Conservation (phyloP, 805 yeast genomes). For the Sugiyamaella valdiviana region DNA sequence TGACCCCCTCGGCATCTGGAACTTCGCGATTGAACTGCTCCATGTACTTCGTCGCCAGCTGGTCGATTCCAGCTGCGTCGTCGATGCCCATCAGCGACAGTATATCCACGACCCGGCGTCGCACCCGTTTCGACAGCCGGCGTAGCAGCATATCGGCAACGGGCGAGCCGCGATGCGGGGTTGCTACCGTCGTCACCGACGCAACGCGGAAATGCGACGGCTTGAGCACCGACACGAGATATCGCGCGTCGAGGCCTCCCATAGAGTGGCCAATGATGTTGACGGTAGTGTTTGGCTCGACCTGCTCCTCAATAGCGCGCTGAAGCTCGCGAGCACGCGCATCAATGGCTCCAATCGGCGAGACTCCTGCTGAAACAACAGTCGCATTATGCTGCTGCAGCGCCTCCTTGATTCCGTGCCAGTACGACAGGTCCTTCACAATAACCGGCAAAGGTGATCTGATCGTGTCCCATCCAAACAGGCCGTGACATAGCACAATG, state of each 20-base stretch:
- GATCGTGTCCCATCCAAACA: constrained; percentile 69
- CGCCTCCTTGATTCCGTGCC: constrained; percentile 71
- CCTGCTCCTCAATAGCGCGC: constrained; percentile 38
- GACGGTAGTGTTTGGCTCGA: constrained; percentile 35
- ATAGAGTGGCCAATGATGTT: constrained; percentile 84
- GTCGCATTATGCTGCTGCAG: constrained; percentile 57
- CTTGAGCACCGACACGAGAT: constrained; percentile 54
- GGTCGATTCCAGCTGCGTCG: constrained; percentile 42
- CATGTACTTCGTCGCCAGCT: constrained; percentile 56
- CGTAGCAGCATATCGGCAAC: constrained; percentile 64
- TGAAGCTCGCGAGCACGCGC: constrained; percentile 58
- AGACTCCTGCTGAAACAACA: constrained; percentile 69
- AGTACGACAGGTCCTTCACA: constrained; percentile 54
- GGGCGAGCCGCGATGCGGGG: constrained; percentile 85
- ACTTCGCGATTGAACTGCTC: constrained; percentile 48
- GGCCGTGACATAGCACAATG: constrained; percentile 78
- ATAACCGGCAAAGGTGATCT: constrained; percentile 34
- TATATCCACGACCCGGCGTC: background rate
- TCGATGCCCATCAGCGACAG: constrained; percentile 23
- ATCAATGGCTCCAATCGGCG: constrained; percentile 72
- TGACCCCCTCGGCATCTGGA: constrained; percentile 52
- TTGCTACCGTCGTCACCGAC: constrained; percentile 75
- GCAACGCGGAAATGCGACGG: constrained; percentile 48
- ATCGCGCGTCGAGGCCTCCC: constrained; percentile 89
- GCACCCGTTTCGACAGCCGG: constrained; percentile 10